Percentiles rank a stretch among this genome's conserved stretches.
Conservation (phyloP, 768 basidiomycete genomes). For the Trametes villosa region DNA sequence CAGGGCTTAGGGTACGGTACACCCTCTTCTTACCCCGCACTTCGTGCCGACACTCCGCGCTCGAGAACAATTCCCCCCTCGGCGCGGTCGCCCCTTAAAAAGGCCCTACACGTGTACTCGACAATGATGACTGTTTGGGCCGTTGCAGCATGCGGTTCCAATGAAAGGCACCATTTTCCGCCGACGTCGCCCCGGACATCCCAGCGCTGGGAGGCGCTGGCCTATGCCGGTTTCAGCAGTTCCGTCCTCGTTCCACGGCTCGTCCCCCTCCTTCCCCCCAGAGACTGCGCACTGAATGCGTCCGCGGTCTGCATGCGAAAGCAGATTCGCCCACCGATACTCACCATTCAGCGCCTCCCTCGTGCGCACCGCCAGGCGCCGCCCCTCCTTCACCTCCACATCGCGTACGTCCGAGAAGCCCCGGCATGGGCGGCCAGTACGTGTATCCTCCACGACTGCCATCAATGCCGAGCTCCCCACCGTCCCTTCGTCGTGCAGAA, state of each 20-base stretch:
- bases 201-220: slow-evolving; percentile 17
- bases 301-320: slow-evolving; percentile 10
- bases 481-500: not conserved
- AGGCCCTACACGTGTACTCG: slow-evolving; percentile 23
- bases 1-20: slow-evolving; percentile 8
- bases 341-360: slow-evolving; percentile 13
- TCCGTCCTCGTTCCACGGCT: slow-evolving; percentile 13
- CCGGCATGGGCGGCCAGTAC: slow-evolving; percentile 19
- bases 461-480: slow-evolving; percentile 18
- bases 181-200: slow-evolving; percentile 30
- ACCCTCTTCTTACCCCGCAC: slow-evolving; percentile 14
- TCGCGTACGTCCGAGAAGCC: slow-evolving; percentile 21
- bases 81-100: slow-evolving; percentile 9
- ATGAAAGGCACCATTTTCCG: slow-evolving; percentile 30
- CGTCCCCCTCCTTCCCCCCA: not conserved
- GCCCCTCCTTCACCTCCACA: slow-evolving; percentile 11
- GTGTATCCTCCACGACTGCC: slow-evolving; percentile 18
- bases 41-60: slow-evolving; percentile 23
- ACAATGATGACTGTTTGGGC: slow-evolving; percentile 18
- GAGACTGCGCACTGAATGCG: not conserved
- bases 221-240: slow-evolving; percentile 20
- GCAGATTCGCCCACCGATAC: slow-evolving; percentile 7
- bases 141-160: slow-evolving; percentile 26
- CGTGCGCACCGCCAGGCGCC: not conserved
- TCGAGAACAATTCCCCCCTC: not conserved